These are phyloP conservation scores for Salix caprea DNA, from an alignment of 345 rosid species.

Conservation along the genomic window DNA sequence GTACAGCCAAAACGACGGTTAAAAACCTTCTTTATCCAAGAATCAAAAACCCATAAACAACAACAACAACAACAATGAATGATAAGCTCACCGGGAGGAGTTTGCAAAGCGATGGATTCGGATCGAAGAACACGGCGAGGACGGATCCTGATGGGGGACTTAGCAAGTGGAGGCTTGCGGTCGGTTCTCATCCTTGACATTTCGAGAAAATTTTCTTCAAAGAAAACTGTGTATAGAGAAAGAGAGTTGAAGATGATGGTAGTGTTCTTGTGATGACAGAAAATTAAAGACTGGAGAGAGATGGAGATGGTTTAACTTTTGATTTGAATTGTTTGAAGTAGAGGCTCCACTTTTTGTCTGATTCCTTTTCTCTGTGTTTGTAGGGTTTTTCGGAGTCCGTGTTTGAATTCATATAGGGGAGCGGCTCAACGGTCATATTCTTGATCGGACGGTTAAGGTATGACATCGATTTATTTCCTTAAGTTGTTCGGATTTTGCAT, in stretches of 20 bases:
- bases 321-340: neutral
- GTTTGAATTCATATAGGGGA: conserved; percentile 1
- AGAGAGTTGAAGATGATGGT: neutral
- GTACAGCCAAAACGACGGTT: neutral
- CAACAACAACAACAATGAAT: neutral
- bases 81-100: conserved; percentile 56
- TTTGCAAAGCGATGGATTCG: conserved; percentile 35
- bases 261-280: neutral
- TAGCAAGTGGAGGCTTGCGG: conserved; percentile 76
- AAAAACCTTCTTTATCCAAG: neutral
- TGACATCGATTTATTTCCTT: neutral
- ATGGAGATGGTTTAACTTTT: neutral
- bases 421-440: conserved; percentile 14
- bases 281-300: neutral
- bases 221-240: neutral
- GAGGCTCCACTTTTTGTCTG: neutral
- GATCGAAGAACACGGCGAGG: conserved; percentile 52
- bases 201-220: neutral
- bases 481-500: neutral
- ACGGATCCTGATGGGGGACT: conserved; percentile 61
- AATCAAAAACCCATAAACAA: neutral
- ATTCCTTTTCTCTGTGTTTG: neutral
- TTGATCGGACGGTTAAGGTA: conserved; percentile 5
- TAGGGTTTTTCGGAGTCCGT: neutral
- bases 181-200: conserved; percentile 58